phyloP scores from a whole-genome alignment of 2,329 filamentous ascomycete genomes.

The Madurella fahalii region DNA sequence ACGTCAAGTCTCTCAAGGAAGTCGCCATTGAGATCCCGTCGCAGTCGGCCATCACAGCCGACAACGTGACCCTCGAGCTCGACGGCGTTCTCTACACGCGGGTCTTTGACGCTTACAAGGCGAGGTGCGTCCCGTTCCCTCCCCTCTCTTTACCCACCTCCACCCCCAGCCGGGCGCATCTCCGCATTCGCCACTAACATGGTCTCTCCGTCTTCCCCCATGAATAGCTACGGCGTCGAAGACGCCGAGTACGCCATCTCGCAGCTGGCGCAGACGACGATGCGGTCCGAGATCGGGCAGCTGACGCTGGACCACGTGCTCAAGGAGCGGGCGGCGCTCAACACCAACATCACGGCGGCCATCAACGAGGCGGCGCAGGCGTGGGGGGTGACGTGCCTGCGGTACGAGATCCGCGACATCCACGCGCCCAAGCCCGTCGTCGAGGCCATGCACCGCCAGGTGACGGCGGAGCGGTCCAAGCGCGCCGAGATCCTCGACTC shows the following conservation, averaged over 20 bases:
- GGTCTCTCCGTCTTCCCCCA: too few relatives aligned
- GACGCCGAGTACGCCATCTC: conserved; percentile 98
- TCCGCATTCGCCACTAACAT: too few relatives aligned
- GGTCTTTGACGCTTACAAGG: conserved; percentile 97
- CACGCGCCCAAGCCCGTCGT: conserved; percentile 92
- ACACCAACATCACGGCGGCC: conserved; percentile 96
- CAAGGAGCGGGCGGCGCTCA: conserved; percentile 92
- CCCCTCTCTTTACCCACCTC: background rate
- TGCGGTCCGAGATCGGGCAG: conserved; percentile 98
- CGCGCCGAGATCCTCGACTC: conserved; percentile 96
- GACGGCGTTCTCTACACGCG: conserved; percentile 94
- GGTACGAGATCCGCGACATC: conserved; percentile 98
- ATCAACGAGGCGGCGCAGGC: conserved; percentile 97
- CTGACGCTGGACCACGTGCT: conserved; percentile 94
- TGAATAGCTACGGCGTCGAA: conserved; percentile 89
- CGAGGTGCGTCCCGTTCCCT: conserved; percentile 56
- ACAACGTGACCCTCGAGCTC: conserved; percentile 95
- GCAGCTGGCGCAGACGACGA: conserved; percentile 95
- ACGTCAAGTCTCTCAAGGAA: conserved; percentile 97
- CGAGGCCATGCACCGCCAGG: conserved; percentile 96
- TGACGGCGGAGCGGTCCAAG: conserved; percentile 95
- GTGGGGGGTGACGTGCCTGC: conserved; percentile 93
- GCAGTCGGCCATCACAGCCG: conserved; percentile 95
- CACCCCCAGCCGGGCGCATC: too few relatives aligned
- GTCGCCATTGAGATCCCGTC: conserved; percentile 93